Base-by-base conservation (phyloP, 805 yeast species). In the Myxozyma melibiosi region DNA sequence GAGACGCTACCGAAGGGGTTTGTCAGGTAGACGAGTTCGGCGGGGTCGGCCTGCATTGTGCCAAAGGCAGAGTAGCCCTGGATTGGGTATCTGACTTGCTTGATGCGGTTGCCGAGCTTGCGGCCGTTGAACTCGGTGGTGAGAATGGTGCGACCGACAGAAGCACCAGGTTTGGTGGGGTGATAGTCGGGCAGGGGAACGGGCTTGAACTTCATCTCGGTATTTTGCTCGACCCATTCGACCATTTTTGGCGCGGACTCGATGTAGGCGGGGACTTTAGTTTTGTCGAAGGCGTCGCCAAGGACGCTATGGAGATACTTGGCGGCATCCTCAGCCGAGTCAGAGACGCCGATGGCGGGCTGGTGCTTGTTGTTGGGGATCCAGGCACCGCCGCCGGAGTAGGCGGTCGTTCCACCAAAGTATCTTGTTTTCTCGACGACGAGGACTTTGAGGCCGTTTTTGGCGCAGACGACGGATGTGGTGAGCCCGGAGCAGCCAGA, bases 381-480 rank as follows among this genome's bases (percentile, higher is more conserved):
- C 41, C 42, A 38, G 9, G 42, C 42, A 38, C 42, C 42, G 13
- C 24, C 41, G 25, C 41, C 41, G 16, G 41, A 38, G 41, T 20
- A 38, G 25, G 41, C 41, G 7, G 41, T 18, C 8, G 41, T 38
- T 7, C 41, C 42, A 3, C 42, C 42, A 18, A 20, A 38, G 42
- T 9, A 38, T 3, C 11, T 14, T 2, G 42, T 38, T 6, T 38
- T 38, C 42, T 38, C 42, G 42, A 38, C 2, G 11, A 38, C 27
- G 11, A 38, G 42, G 27, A 18, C 41, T 38, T n/a, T 16, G 41
- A 20, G 24, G 24, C 41, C 22, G 42, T 20, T 14, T 18, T 38
- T 38, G 27, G 42, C 42, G 27, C 42, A 38, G 25, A 38, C 41
- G 24, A 16, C 13, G 6, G 41, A 22, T 7, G 25, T 20, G 25